Conservation (phyloP, 2,329 filamentous ascomycete species). For the Zasmidium cellare region DNA sequence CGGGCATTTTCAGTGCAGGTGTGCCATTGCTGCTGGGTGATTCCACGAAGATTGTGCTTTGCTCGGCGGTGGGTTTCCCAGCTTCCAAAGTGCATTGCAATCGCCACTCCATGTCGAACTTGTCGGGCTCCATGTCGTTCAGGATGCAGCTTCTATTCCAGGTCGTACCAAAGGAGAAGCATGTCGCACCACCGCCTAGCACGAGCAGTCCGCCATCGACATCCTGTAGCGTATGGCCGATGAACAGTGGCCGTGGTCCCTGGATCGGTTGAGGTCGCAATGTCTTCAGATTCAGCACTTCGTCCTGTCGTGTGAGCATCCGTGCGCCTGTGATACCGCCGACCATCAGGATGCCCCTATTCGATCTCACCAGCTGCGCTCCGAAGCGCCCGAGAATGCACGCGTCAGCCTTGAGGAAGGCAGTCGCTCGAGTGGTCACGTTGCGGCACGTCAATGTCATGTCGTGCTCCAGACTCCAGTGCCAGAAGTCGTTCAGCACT, state of each 20-base stretch:
- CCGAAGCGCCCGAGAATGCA: constrained; percentile 49
- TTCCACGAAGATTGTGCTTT: constrained; percentile 15
- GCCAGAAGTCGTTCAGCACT: constrained; percentile 63
- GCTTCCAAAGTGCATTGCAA: constrained; percentile 25
- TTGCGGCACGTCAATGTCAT: constrained; percentile 40
- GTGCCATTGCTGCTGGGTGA: constrained; percentile 1
- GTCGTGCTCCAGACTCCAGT: constrained; percentile 54
- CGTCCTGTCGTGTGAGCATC: constrained; percentile 50
- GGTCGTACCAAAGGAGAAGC: constrained; percentile 86
- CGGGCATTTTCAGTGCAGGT: constrained; percentile 14
- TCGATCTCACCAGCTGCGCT: constrained; percentile 50
- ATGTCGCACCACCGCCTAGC: constrained; percentile 79
- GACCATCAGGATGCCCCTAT: constrained; percentile 50
- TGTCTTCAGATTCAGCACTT: constrained; percentile 50
- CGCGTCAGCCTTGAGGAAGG: constrained; percentile 28
- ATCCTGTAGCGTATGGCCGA: constrained; percentile 63
- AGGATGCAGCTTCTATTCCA: constrained; percentile 66
- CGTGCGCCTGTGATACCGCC: constrained; percentile 52
- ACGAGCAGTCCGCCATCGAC: constrained; percentile 58
- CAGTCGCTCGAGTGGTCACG: constrained; percentile 25
- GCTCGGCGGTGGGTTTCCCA: constrained; percentile 19
- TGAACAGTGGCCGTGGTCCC: constrained; percentile 63
- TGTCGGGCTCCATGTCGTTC: constrained; percentile 25
- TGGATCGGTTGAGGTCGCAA: constrained; percentile 30
- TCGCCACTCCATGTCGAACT: constrained; percentile 29